A percentile compares a stretch with the other conserved stretches of the same genome.
phyloP scores from a whole-genome alignment of 352 stramenopile species.

The Phytophthora rubi region DNA sequence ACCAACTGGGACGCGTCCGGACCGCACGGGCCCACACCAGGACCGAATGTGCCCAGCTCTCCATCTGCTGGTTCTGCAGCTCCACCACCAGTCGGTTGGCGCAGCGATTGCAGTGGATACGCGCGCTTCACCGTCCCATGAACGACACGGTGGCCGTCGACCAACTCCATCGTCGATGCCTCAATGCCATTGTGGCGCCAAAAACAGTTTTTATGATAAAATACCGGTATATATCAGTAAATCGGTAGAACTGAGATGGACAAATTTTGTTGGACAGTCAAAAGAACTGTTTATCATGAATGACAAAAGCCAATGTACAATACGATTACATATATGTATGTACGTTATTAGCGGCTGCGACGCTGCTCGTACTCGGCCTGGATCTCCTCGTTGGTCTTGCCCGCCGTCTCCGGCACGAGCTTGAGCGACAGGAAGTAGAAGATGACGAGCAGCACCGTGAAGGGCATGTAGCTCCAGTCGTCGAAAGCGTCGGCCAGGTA shows the following conservation, averaged over 20 bases:
- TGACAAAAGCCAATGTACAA: no score
- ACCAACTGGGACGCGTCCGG: constrained; percentile 57
- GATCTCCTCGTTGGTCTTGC: constrained; percentile 67
- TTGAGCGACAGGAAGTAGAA: constrained; percentile 54
- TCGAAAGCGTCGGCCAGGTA: constrained; percentile 41
- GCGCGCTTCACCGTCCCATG: constrained; percentile 59
- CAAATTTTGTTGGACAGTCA: no score
- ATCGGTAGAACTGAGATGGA: not conserved
- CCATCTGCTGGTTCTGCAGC: not conserved
- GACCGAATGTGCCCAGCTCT: constrained; percentile 49
- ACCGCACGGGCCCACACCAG: constrained; percentile 67
- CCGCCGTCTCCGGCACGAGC: constrained; percentile 52
- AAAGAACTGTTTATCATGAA: no score
- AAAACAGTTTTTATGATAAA: not conserved
- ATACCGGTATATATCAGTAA: not conserved
- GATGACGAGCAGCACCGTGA: constrained; percentile 42
- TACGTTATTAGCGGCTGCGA: constrained; percentile 10
- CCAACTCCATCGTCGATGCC: constrained; percentile 24
- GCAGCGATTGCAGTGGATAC: constrained; percentile 62
- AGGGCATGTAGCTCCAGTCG: constrained; percentile 48
- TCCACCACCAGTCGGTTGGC: not conserved
- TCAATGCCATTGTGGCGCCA: constrained; percentile 5
- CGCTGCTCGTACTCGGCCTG: constrained; percentile 49
- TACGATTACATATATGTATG: not conserved
- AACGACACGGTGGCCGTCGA: constrained; percentile 32